phyloP scores from a whole-genome alignment of 306 rosid genomes.

The Casuarina glauca region DNA sequence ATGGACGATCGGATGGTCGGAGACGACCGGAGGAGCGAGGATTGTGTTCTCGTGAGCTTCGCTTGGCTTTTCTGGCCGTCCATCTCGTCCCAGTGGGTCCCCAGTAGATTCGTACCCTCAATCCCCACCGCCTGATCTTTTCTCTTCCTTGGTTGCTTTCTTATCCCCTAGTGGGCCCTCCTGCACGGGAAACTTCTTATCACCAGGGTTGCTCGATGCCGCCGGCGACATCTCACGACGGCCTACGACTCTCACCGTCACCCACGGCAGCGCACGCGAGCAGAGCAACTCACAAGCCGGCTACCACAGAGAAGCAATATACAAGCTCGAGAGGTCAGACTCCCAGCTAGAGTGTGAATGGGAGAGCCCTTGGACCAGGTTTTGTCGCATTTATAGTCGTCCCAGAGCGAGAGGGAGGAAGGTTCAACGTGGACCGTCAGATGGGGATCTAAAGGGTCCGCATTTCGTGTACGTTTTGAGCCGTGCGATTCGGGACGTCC shows the following conservation, averaged over 20 bases:
- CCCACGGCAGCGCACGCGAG: slow-evolving; percentile 12
- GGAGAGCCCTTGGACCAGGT: slow-evolving; percentile 34
- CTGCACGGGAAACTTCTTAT: slow-evolving; percentile 54
- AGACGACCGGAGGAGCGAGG: slow-evolving; percentile 82
- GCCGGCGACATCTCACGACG: slow-evolving; percentile 59
- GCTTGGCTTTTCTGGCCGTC: slow-evolving; percentile 71
- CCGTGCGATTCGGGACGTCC: slow-evolving; percentile 33
- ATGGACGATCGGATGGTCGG: slow-evolving; percentile 93
- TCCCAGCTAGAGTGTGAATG: neutral
- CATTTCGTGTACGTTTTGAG: neutral
- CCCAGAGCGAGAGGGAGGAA: slow-evolving; percentile 26
- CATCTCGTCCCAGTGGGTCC: slow-evolving; percentile 33
- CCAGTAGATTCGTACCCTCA: slow-evolving; percentile 5
- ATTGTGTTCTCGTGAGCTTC: slow-evolving; percentile 82
- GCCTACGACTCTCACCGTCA: slow-evolving; percentile 18
- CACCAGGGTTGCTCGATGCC: slow-evolving; percentile 26
- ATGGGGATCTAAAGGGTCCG: slow-evolving; percentile 18
- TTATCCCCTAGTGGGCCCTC: slow-evolving; percentile 11
- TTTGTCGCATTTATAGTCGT: slow-evolving; percentile 40
- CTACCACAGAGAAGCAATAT: neutral
- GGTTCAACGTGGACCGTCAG: slow-evolving; percentile 42
- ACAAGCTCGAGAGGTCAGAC: neutral
- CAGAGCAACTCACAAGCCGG: slow-evolving; percentile 14
- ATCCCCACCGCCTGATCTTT: slow-evolving; percentile 39
- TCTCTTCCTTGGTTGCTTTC: neutral